Conservation (phyloP, 2,329 filamentous ascomycete genomes). For the Epichloe sp. region DNA sequence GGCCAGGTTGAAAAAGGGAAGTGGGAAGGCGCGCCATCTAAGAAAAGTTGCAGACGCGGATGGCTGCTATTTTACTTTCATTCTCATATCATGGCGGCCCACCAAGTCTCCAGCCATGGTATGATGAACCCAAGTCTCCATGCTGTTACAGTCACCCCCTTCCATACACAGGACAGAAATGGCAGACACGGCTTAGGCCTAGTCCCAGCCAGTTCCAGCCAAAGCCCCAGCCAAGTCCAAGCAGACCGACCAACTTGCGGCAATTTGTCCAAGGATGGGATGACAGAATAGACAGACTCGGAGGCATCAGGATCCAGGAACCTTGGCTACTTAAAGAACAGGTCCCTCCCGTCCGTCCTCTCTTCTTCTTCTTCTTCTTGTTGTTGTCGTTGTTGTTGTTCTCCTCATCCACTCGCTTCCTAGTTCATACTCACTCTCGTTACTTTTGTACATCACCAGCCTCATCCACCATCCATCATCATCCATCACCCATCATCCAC, state of each 20-base stretch:
- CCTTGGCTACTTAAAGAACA: constrained; percentile 18
- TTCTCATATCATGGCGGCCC: too few species aligned
- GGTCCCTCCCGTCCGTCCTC: constrained; percentile 7
- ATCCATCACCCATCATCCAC: too few species aligned
- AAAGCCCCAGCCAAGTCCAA: background rate
- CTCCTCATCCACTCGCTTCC: constrained; percentile 19
- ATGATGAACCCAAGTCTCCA: too few species aligned
- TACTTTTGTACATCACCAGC: constrained; percentile 7
- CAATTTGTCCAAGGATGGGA: background rate
- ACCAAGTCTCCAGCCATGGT: too few species aligned
- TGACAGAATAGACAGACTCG: background rate
- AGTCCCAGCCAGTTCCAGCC: too few species aligned
- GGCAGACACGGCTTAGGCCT: background rate
- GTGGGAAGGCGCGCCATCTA: too few species aligned
- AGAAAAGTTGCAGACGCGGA: too few species aligned
- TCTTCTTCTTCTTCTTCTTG: background rate
- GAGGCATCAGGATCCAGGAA: background rate
- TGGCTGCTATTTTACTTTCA: too few species aligned
- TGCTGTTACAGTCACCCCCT: too few species aligned
- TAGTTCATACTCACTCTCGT: constrained; percentile 16
- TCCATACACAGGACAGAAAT: background rate
- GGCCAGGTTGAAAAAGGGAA: too few species aligned
- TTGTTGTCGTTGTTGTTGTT: background rate
- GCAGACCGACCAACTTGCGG: background rate
- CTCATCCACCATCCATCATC: background rate